Evolutionary conservation across 1,284 basidiomycete species (phyloP), one percentile per base, ranked within the genome.

Genomic region (Sanghuangporus baumii): DNA sequence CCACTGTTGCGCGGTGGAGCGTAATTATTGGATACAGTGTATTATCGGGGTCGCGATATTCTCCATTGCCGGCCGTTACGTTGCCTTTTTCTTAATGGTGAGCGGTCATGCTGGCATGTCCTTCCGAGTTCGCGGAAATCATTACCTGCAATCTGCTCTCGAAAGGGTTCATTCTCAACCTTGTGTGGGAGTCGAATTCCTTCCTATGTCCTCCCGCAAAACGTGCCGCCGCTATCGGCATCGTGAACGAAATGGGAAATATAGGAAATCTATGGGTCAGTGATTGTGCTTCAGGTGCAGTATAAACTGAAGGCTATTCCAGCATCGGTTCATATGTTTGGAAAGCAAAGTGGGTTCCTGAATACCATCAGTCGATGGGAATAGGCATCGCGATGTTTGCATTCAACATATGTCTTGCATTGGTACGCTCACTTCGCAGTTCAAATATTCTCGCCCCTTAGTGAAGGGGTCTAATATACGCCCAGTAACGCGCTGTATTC

Each of bases 151-250:
- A 38, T n/a, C 14, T 57, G 3, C 8, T 23, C 3, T 41, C 16
- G 18, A 6, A 34, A 63, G 62, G 62, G 1, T 84, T 82, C 69
- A 80, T 85, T 1, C 76, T 88, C 66, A 83, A 79, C 0, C 69
- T 83, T 9, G 82, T 84, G 0, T 89, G 88, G 85, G 82, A 85
- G 5, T 79, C 84, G 0, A 86, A 85, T 65, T 75, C 80, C 0
- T 74, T 89, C 60, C 82, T 86, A 2, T 77, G 87, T 7, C 87
- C 86, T 36, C 87, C 87, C 36, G 82, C 84, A 67, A 84, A 81
- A 66, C 74, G 82, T 20, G 75, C 81, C 6, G 79, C 75, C 1
- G 79, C 79, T 0, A 81, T 83, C 40, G 78, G 72, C 0, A 72
- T 76, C 50, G 74, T 77, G 3, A 79, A 78, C 62, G 76, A 74